These are phyloP conservation scores for Ceratocystis albifundus DNA, from an alignment of 2,329 filamentous ascomycete genomes.

Conservation along the genomic window DNA sequence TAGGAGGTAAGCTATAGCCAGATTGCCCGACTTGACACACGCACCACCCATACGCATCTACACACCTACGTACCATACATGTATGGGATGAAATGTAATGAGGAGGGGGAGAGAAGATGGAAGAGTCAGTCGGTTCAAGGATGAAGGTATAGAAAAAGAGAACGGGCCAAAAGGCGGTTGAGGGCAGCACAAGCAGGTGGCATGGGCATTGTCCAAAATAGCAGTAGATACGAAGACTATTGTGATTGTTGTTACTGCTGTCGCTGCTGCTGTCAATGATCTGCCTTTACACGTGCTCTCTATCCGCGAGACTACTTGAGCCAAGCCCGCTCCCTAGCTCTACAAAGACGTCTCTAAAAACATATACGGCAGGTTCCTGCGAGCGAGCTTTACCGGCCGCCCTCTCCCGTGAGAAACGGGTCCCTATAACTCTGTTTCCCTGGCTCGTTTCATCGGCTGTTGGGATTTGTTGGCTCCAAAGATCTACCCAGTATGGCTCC, in stretches of 20 bases:
- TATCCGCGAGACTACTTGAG: background rate
- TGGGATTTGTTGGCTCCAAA: background rate
- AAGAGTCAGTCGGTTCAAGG: background rate
- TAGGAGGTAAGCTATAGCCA: background rate
- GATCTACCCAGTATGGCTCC: background rate
- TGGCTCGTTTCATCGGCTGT: slow-evolving; percentile 7
- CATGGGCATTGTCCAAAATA: background rate
- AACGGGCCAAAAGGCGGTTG: background rate
- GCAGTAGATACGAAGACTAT: no score
- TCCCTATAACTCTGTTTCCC: slow-evolving; percentile 13
- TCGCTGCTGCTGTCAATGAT: no score
- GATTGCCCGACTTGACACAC: no score
- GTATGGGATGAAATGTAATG: background rate
- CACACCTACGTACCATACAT: background rate
- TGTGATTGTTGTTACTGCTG: no score
- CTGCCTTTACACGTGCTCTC: no score
- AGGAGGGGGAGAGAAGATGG: background rate
- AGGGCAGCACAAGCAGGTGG: background rate
- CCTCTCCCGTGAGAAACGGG: background rate
- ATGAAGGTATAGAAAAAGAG: background rate
- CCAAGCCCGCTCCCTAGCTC: background rate
- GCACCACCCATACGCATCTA: background rate
- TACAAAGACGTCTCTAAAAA: background rate
- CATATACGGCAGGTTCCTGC: slow-evolving; percentile 3
- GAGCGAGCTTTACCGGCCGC: background rate